phyloP scores from a whole-genome alignment of 495 filamentous ascomycete species.

The Aspergillus avenaceus region DNA sequence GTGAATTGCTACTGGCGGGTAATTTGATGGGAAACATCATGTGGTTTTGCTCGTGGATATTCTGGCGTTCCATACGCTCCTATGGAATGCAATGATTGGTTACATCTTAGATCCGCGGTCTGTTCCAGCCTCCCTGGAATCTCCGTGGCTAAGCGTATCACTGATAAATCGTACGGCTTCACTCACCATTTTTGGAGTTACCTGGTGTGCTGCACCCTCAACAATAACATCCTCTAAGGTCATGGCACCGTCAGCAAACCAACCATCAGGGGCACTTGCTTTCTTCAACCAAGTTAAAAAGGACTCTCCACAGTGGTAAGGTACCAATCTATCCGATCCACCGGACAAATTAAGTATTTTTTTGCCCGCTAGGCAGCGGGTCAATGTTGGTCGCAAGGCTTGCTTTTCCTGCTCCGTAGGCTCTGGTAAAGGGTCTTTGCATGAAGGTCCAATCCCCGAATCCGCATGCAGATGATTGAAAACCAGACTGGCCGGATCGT shows the following conservation, averaged over 20 bases:
- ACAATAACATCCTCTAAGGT: conserved; percentile 72
- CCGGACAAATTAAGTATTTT: conserved; percentile 75
- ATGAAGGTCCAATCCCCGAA: conserved; percentile 21
- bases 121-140: conserved; percentile 21
- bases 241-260: conserved; percentile 56
- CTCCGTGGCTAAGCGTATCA: conserved; percentile 34
- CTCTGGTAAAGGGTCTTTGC: conserved; percentile 38
- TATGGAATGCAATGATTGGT: no score
- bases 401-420: conserved; percentile 42
- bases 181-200: conserved; percentile 65
- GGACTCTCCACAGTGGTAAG: conserved; percentile 61
- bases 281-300: conserved; percentile 71
- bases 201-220: conserved; percentile 66
- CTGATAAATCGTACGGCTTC: conserved; percentile 66
- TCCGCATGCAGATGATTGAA: conserved; percentile 45
- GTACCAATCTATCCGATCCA: conserved; percentile 77
- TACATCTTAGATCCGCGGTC: conserved; percentile 41
- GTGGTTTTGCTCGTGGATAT: no score
- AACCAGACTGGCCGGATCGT: conserved; percentile 67
- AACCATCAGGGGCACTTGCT: conserved; percentile 47
- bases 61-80: no score
- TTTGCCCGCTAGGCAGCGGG: conserved; percentile 60
- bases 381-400: conserved; percentile 36
- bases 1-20: no score
- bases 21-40: no score